phyloP scores from a whole-genome alignment of 1,284 basidiomycete genomes.

The Laetiporus sulphureus region DNA sequence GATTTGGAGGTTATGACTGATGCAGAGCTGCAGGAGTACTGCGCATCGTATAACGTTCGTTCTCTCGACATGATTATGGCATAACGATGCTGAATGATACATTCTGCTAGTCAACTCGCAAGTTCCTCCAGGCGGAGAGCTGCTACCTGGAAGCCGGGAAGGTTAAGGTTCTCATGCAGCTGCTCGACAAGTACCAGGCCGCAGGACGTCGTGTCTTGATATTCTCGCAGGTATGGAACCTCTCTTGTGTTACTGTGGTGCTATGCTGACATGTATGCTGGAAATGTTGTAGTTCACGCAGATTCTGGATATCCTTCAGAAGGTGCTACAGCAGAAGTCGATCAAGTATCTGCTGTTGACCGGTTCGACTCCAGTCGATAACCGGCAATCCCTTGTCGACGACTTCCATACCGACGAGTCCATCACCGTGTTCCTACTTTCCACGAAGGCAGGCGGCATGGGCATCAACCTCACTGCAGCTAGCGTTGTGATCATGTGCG shows the following conservation, averaged over 20 bases:
- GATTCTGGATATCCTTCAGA: slow-evolving; percentile 88
- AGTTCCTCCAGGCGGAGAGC: slow-evolving; percentile 67
- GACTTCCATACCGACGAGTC: slow-evolving; percentile 91
- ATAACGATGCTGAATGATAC: too few species aligned
- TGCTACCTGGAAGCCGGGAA: slow-evolving; percentile 92
- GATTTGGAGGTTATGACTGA: slow-evolving; percentile 96
- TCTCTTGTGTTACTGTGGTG: background rate
- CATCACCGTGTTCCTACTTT: slow-evolving; percentile 92
- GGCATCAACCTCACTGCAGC: slow-evolving; percentile 91
- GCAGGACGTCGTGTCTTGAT: slow-evolving; percentile 84
- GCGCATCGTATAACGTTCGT: slow-evolving; percentile 73
- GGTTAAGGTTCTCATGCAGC: slow-evolving; percentile 65
- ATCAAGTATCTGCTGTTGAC: slow-evolving; percentile 87
- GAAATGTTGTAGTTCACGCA: slow-evolving; percentile 92
- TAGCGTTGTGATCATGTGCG: slow-evolving; percentile 85
- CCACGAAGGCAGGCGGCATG: slow-evolving; percentile 93
- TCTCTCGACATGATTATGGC: background rate
- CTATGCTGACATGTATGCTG: background rate
- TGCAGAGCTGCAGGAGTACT: slow-evolving; percentile 83
- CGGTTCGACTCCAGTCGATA: slow-evolving; percentile 90
- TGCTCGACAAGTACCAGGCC: slow-evolving; percentile 65
- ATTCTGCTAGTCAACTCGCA: slow-evolving; percentile 76
- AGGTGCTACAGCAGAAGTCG: slow-evolving; percentile 73
- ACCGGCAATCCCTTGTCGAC: slow-evolving; percentile 91
- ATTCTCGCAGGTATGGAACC: slow-evolving; percentile 86